These are phyloP conservation scores for Nemophila menziesii DNA, from an alignment of 257 asterid species.

Conservation along the genomic window DNA sequence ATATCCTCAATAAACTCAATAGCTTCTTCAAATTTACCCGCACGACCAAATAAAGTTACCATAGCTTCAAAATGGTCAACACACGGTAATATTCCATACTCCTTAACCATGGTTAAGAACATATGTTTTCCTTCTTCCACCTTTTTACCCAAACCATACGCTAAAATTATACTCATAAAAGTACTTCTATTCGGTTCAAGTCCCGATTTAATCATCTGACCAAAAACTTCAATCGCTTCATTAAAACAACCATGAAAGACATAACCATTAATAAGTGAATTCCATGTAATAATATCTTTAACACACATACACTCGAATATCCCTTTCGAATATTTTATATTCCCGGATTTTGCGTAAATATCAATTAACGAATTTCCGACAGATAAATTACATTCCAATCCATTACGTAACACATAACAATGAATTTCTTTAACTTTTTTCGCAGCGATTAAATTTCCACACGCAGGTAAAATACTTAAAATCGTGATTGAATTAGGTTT, in stretches of 20 bases:
- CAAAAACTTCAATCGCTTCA: constrained; percentile 49
- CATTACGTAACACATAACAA: constrained; percentile 39
- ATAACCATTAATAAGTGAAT: constrained; percentile 50
- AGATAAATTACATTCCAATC: constrained; percentile 43
- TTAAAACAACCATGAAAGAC: constrained; percentile 40
- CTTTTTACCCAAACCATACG: constrained; percentile 58
- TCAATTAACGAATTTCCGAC: constrained; percentile 57
- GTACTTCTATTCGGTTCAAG: constrained; percentile 53
- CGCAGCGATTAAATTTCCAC: constrained; percentile 46
- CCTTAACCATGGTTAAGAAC: constrained; percentile 36
- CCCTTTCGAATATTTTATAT: constrained; percentile 34
- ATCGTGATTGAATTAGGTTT: constrained; percentile 64
- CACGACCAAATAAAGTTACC: constrained; percentile 60
- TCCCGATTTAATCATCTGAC: constrained; percentile 36
- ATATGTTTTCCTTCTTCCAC: constrained; percentile 39
- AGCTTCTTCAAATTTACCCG: constrained; percentile 64
- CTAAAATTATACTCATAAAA: constrained; percentile 48
- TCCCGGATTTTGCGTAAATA: constrained; percentile 59
- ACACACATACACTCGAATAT: constrained; percentile 41
- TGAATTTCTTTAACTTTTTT: constrained; percentile 76
- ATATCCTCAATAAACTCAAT: constrained; percentile 33
- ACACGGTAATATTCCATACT: constrained; percentile 35
- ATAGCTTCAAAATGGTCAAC: constrained; percentile 61
- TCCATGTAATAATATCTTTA: constrained; percentile 69
- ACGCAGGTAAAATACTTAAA: constrained; percentile 65